These are phyloP conservation scores for Lichtheimia ramosa DNA, from an alignment of 371 early-diverging fungal genomes.

Conservation along the genomic window DNA sequence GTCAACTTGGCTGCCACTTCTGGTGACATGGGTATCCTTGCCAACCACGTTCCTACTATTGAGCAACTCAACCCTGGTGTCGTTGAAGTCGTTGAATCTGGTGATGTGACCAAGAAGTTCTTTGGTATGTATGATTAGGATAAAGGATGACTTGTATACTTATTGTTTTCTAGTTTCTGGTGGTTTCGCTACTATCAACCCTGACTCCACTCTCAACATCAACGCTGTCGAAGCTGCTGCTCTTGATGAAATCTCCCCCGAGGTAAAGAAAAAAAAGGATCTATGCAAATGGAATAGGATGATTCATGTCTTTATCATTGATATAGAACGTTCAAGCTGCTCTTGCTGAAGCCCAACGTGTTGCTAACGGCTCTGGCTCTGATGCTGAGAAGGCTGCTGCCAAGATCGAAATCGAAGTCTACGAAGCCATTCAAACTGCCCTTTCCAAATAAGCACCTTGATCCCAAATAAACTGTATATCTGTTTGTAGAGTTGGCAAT, in stretches of 20 bases:
- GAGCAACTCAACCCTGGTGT: slow-evolving; percentile 96
- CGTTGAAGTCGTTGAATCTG: slow-evolving; percentile 78
- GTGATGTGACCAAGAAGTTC: slow-evolving; percentile 84
- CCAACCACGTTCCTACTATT: slow-evolving; percentile 96
- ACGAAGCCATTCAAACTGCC: slow-evolving; percentile 79
- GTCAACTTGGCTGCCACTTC: slow-evolving; percentile 93
- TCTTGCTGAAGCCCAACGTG: slow-evolving; percentile 85
- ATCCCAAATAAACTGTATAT: neutral
- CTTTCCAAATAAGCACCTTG: slow-evolving; percentile 44
- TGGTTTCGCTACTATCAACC: slow-evolving; percentile 96
- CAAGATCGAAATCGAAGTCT: slow-evolving; percentile 87
- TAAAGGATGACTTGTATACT: neutral
- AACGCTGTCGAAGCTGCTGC: slow-evolving; percentile 95
- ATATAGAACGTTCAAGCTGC: slow-evolving; percentile 76
- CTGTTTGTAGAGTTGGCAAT: no score
- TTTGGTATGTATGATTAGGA: slow-evolving; percentile 68
- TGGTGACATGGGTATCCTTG: slow-evolving; percentile 98
- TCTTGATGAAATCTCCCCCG: slow-evolving; percentile 82
- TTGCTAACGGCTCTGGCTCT: slow-evolving; percentile 53
- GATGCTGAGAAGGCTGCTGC: slow-evolving; percentile 87
- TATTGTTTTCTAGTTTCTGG: slow-evolving; percentile 75
- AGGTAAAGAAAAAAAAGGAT: slow-evolving; percentile 38
- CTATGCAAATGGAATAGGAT: neutral
- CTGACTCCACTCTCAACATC: slow-evolving; percentile 95
- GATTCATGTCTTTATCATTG: slow-evolving; percentile 8